Evolutionary conservation across 2,329 filamentous ascomycete species (phyloP), one percentile per base, ranked within the genome.

Genomic region (Nigrograna mackinnonii): DNA sequence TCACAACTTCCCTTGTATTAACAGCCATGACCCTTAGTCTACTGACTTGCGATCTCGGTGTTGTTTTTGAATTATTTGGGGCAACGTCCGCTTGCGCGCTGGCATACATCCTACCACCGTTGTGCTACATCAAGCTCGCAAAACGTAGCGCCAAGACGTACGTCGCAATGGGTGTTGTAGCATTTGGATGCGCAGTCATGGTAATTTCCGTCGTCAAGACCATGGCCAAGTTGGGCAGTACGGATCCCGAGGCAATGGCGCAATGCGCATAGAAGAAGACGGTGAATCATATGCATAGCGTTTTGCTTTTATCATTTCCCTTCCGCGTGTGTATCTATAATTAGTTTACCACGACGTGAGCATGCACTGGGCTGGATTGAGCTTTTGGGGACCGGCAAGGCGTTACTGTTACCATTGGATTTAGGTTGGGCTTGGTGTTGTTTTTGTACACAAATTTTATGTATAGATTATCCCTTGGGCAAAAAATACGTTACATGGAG

Each of bases 21-120:
- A 76, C 80, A 18, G 88, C 92, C 39, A 87, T 94, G 80, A 73
- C 74, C 5, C 67, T 97, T 41, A 87, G 87, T 47, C 76, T 99
- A 42, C 66, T 95, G 47, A 97, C 91, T 1, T 97, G 94, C 71
- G 94, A 99, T 66, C 77, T 99, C 3, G 94, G 94, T 39, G 83
- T 89, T 33, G 92, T 99, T 1, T 96, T 99, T 62, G 94, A 99
- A 73, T 77, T 99, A 14, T 94, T 99, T 44, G 94, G 94, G 48
- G 91, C 94, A 5, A 99, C 94, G 24, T 95, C 89, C 64, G 94
- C 94, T 3, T 94, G 91, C 57, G 91, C 90, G 5, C 79, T 99
- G 67, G 94, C 94, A 0, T 99, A 97, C 66, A 96, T 99, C 36
- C 74, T 99, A 46, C 94, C 94, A 48, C 94, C 94, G 19, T 74